Evolutionary conservation across 1,284 basidiomycete genomes (phyloP), one percentile per base, ranked within the genome.

Genomic region (Ceraceosorus guamensis): DNA sequence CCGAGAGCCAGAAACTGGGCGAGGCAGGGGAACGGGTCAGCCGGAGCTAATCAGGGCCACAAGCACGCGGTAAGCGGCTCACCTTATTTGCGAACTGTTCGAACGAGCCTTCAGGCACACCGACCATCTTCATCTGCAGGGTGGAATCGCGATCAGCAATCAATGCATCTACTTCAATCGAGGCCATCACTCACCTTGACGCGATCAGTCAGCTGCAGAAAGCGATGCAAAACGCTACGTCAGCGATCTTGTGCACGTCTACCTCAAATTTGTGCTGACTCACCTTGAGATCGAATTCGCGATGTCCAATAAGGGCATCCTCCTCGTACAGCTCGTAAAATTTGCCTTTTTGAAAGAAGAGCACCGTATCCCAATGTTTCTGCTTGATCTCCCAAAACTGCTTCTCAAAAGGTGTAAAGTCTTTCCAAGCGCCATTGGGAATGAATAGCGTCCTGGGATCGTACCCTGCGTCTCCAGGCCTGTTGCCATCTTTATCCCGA

Each of bases 51-150:
- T n/a, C n/a, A n/a, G n/a, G n/a, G n/a, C n/a, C n/a, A n/a, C n/a
- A n/a, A n/a, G n/a, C n/a, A n/a, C n/a, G n/a, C n/a, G n/a, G n/a
- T n/a, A n/a, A n/a, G n/a, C n/a, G n/a, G n/a, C n/a, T n/a, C n/a
- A n/a, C n/a, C n/a, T 81, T 82, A 14, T 79, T 66, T 16, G 72
- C 69, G 53, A 71, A 74, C 55, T 68, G 61, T 39, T 93, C 91
- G 77, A 98, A 95, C 1, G 87, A 86, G 77, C 84, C 85, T 76
- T 98, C 95, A 0, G 95, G 95, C 4, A 98, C 93, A 45, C 95
- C 92, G 59, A 95, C 90, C 89, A 74, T 74, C 55, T 88, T 92
- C 95, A 99, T 99, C 79, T n/a, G n/a, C n/a, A n/a, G n/a, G n/a
- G n/a, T n/a, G n/a, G n/a, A n/a, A n/a, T n/a, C n/a, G n/a, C n/a